phyloP scores from a whole-genome alignment of 148 eudicot genomes.

The Rhododendron henanense region DNA sequence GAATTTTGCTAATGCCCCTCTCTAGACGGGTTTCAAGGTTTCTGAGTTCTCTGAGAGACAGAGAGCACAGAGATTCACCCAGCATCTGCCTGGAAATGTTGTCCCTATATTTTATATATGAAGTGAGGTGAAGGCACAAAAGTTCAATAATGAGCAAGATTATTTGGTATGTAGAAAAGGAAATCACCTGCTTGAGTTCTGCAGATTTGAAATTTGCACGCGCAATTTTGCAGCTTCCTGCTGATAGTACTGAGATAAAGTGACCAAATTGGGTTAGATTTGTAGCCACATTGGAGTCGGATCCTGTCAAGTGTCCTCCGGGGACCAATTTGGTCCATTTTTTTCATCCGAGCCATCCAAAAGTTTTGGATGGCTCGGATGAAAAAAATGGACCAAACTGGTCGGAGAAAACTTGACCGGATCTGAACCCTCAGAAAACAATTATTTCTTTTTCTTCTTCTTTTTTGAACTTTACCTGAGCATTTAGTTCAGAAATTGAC shows the following conservation, averaged over 20 bases:
- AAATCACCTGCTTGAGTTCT: constrained; percentile 20
- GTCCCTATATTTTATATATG: not conserved
- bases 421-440: too few relatives aligned
- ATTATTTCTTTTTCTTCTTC: too few relatives aligned
- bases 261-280: not conserved
- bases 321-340: too few relatives aligned
- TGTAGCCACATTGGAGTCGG: too few relatives aligned
- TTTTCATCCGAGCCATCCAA: too few relatives aligned
- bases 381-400: too few relatives aligned
- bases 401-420: too few relatives aligned
- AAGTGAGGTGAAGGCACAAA: not conserved
- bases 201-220: constrained; percentile 16
- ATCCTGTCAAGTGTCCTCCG: too few relatives aligned
- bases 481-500: constrained; percentile 22
- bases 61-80: constrained; percentile 63
- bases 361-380: too few relatives aligned
- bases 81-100: constrained; percentile 54
- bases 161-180: not conserved
- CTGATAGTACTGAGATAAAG: constrained; percentile 16
- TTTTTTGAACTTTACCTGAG: constrained; percentile 13
- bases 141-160: not conserved
- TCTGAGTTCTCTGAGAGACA: constrained; percentile 57
- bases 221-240: constrained; percentile 23
- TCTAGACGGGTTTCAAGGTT: constrained; percentile 61
- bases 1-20: constrained; percentile 62